Base-by-base conservation (phyloP, 2,329 filamentous ascomycete species). In the Trichoderma sp. region DNA sequence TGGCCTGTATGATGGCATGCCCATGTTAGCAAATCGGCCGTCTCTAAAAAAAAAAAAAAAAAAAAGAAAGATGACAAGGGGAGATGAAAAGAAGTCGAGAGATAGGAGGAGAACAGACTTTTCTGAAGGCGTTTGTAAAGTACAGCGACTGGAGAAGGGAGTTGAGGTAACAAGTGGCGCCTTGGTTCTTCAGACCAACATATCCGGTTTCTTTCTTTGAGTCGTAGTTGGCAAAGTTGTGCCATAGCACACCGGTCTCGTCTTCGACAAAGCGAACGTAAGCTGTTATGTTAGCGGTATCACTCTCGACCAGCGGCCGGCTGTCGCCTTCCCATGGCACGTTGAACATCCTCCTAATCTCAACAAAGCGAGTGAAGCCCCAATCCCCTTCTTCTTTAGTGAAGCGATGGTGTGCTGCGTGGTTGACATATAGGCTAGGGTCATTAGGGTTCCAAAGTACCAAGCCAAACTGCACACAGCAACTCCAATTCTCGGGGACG, bases 161-260 rank as follows among this genome's bases (percentile, higher is more conserved):
- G 79, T 96, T 96, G 59, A 96, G 83, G 77, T 96, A 96, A 80
- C 92, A 96, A 1, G 92, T 96, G 60, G 96, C 96, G 72, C 96
- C 96, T 80, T 98, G 96, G 76, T 99, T 99, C 80, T 96, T 96
- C 66, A 99, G 84, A 3, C 96, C 96, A 52, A 99, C 96, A 83
- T 94, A 98, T 68, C 96, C 96, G 0, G 96, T 99, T 81, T 97
- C 94, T 78, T 96, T 97, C 83, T 98, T 99, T n/a, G 96, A 98
- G 78, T 99, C 94, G 79, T 99, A 99, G 81, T 95, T 94, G 77
- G 89, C 85, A 79, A 97, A 95, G 80, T 93, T 96, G 81, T 96
- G 93, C 93, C 93, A 97, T 69, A 97, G 78, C 5, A 96, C 93
- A 66, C 93, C 93, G 1, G 93, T 97, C 71, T 94, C 93, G 75